Evolutionary conservation across 345 rosid species (phyloP), one percentile per base, ranked within the genome.

Genomic region (Erysimum cheiranthoides): DNA sequence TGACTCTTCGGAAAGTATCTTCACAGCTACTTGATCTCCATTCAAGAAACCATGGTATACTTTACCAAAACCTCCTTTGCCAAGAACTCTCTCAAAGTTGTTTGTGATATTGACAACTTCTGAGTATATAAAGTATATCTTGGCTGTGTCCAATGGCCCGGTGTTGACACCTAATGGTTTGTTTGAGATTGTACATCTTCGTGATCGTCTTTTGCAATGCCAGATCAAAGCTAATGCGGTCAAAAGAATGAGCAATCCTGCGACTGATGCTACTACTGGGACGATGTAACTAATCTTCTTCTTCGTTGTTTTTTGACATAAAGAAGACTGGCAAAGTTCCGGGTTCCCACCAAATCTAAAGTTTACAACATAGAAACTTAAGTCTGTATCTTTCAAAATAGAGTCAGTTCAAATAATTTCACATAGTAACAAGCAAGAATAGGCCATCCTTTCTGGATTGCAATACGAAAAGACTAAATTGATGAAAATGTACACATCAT

Each of bases 11-110:
- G 87, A 84, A 0, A 83, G 79, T 78, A 83, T 25, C 71, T 86
- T 84, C 12, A 84, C 86, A 2, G 87, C 87, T 10, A 86, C 87
- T 78, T 82, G 69, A 43, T 77, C 62, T 11, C 73, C 71, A 49
- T 73, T 70, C 30, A 83, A 53, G 8, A 36, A 12, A 5, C 85
- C 85, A 27, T 77, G 68, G 35, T 68, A 83, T 36, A 86, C 87
- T 70, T 58, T 80, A 40, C 89, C 82, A 32, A 82, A 86, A 7
- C 84, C 85, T 63, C 86, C 86, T 63, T 77, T 35, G 4, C 73
- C 73, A 56, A 66, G 57, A 74, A 46, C 71, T 51, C 70, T 54
- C 45, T 72, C 52, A 30, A 71, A 71, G 57, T 71, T 71, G 18
- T 71, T 59, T 71, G 74, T 71, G 16, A 73, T 2, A 13, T 40